Evolutionary conservation across 148 eudicot genomes (phyloP).

Genomic region (Arctostaphylos glauca): DNA sequence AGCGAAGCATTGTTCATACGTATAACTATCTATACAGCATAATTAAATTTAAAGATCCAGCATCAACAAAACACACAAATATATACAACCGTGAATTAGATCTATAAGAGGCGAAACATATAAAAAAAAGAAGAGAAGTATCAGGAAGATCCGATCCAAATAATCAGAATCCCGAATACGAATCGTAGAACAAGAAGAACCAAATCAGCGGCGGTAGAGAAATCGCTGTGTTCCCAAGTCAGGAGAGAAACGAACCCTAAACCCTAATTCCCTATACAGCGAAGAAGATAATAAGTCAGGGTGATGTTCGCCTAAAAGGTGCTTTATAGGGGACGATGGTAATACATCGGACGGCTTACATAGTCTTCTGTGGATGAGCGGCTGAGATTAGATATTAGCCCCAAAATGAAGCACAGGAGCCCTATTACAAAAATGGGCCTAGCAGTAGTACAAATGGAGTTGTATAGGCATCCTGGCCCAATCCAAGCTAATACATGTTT

Average conservation of each 20-base stretch:
- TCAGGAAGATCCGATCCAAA: neutral
- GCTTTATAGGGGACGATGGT: neutral
- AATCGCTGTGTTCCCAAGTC: neutral
- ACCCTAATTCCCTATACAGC: neutral
- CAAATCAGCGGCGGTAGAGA: neutral
- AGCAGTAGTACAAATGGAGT: too few relatives aligned
- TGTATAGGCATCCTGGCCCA: too few relatives aligned
- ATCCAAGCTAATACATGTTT: too few relatives aligned
- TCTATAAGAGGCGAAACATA: too few relatives aligned
- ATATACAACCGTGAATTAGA: neutral
- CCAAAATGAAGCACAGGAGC: neutral
- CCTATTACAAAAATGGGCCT: too few relatives aligned
- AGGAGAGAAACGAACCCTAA: neutral
- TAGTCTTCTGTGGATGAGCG: neutral
- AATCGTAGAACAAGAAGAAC: neutral
- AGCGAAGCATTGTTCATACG: conserved; percentile 18
- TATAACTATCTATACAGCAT: neutral
- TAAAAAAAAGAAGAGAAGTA: too few relatives aligned
- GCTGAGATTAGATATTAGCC: neutral
- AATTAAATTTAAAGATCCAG: too few relatives aligned
- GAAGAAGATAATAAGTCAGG: neutral
- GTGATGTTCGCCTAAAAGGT: too few relatives aligned
- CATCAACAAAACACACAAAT: neutral
- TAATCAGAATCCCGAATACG: too few relatives aligned
- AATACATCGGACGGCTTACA: neutral